Base-by-base conservation (phyloP, 805 yeast species). In the Wickerhamiella kazuoi region DNA sequence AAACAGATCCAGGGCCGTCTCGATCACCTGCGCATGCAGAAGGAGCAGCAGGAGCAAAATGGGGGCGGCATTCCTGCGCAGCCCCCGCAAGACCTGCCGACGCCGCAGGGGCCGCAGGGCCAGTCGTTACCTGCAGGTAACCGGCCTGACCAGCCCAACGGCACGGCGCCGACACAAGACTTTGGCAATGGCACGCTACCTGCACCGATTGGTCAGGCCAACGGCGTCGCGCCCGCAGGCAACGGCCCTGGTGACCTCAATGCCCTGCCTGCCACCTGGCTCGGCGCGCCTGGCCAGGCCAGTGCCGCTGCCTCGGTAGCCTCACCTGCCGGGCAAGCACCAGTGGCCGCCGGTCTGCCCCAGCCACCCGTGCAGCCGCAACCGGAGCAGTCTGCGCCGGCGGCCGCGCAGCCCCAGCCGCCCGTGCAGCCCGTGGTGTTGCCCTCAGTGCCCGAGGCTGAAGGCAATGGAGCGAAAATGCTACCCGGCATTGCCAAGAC, bases 1-100 rank as follows among this genome's bases (percentile, higher is more conserved):
- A 82, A 90, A 37, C 96, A 86, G 59, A 90, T 90, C 53, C 84
- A 83, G 63, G 86, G 87, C 36, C 73, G 98, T 50, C 69, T 90
- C 50, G 90, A 84, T 47, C 93, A 84, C 50, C 67, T 90, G 53
- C 53, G 63, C 36, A 43, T 51, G 24, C 60, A 44, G 30, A 31
- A 39, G n/a, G 36, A 34, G n/a, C 19, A 33, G 4, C 43, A 41
- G 72, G 41, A 36, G 5, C 14, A 9, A 6, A 18, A 31, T 21
- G 34, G 34, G n/a, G 76, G 40, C 73, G 74, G 53, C 73, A 73
- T 57, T 77, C 75, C 60, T 72, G 74, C 49, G 78, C 74, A 47
- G 79, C 80, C 39, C 9, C 30, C 42, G 15, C 40, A 39, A 3
- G 40, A 39, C 3, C 21, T 39, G 23, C 45, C 45, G 14, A 40